Base-by-base conservation (phyloP, 1,284 basidiomycete species). In the Ceratobasidium papillatum region DNA sequence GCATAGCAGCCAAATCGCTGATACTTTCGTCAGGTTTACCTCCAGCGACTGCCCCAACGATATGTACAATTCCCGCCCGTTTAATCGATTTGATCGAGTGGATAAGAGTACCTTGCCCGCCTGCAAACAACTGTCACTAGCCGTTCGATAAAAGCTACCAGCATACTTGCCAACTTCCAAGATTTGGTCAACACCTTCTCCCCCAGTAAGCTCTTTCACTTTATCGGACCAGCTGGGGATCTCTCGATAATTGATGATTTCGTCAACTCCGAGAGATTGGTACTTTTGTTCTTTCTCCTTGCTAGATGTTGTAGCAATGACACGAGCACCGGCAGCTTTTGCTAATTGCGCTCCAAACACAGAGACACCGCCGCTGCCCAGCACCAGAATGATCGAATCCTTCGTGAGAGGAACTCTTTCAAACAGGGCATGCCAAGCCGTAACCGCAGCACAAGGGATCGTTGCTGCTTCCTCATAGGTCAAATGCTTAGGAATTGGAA, bases 331-430 rank as follows among this genome's bases (percentile, higher is more conserved):
- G 0, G 86, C 84, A 0, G 86, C 87, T 22, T 86, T 81, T 0
- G 88, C 89, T 52, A 91, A 82, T 79, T 90, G 88, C 0, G 86
- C 78, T 34, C 81, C 86, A 78, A 86, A 85, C 32, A 87, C 84
- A 1, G 87, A 88, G 17, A 89, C 88, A 47, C 88, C 88, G 3
- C 88, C 89, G 0, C 87, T 89, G 4, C 88, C 88, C 30, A 87
- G 82, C 12, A 87, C 83, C 19, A 90, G 82, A 47, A 89, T 85
- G 22, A 80, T 81, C 74, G 87, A 85, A 4, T 86, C 86, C 9
- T 82, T 84, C 75, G 84, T 87, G 75, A 86, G 59, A 17, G 84
- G 82, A 4, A 80, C 79, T 1, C 83, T 81, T 0, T 86, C 87
- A 58, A 81, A 78, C 3, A 87, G 80, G 1, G 84, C 83, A 77